Percentiles rank a stretch among this genome's conserved stretches.
Conservation (phyloP, 2,329 filamentous ascomycete genomes). For the Fusarium sp. region DNA sequence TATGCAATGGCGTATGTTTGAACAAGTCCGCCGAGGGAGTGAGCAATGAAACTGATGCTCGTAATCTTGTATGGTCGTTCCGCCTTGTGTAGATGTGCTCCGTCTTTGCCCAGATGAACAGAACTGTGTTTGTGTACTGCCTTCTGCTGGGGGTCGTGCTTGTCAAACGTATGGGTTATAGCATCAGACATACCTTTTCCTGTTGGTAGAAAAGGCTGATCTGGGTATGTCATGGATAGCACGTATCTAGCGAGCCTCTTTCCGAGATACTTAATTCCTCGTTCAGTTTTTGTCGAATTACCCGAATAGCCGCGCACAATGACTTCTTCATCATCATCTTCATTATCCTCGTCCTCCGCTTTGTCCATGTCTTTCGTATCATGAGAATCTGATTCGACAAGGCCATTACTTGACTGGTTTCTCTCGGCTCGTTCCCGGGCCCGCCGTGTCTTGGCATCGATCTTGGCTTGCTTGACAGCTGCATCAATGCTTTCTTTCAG, state of each 20-base stretch:
- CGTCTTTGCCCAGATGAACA: slow-evolving; percentile 67
- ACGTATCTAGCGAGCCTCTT: slow-evolving; percentile 94
- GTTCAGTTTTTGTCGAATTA: slow-evolving; percentile 91
- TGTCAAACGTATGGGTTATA: slow-evolving; percentile 57
- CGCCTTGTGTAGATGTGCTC: slow-evolving; percentile 63
- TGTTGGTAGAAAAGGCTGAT: slow-evolving; percentile 86
- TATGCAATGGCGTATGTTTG: slow-evolving; percentile 97
- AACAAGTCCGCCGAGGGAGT: slow-evolving; percentile 89
- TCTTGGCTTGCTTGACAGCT: slow-evolving; percentile 78
- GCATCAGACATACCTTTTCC: slow-evolving; percentile 64
- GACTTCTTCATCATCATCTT: slow-evolving; percentile 81
- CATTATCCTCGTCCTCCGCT: slow-evolving; percentile 60
- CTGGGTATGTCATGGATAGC: slow-evolving; percentile 89
- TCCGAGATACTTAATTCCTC: slow-evolving; percentile 95
- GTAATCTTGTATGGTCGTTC: slow-evolving; percentile 83
- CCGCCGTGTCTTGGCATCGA: slow-evolving; percentile 74
- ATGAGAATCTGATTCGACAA: slow-evolving; percentile 28
- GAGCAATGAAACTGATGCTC: slow-evolving; percentile 94
- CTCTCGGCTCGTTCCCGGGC: slow-evolving; percentile 61
- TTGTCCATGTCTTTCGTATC: slow-evolving; percentile 45
- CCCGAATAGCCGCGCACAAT: slow-evolving; percentile 91
- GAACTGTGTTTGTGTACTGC: slow-evolving; percentile 73
- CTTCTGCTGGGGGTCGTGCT: slow-evolving; percentile 60
- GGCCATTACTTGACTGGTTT: slow-evolving; percentile 12
- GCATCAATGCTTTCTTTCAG: slow-evolving; percentile 97